Evolutionary conservation across 768 basidiomycete genomes (phyloP).

Genomic region (Auriscalpium vulgare): DNA sequence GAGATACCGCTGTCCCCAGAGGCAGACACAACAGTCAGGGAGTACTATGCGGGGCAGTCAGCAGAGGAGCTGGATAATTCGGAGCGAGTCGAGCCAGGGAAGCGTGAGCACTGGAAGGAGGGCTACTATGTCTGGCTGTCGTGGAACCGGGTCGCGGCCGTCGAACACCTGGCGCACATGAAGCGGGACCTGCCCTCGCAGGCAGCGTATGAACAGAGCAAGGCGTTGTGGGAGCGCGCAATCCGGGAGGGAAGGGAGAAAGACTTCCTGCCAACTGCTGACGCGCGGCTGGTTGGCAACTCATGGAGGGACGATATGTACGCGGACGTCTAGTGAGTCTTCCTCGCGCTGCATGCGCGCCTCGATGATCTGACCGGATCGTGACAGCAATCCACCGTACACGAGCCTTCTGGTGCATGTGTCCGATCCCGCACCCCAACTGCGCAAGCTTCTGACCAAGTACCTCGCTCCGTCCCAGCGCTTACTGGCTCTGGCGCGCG

Average conservation of each 20-base stretch:
- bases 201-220: slow-evolving; percentile 30
- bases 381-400: slow-evolving; percentile 10
- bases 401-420: slow-evolving; percentile 49
- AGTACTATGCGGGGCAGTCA: slow-evolving; percentile 21
- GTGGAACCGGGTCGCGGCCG: slow-evolving; percentile 40
- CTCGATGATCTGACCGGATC: background rate
- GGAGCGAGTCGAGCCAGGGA: slow-evolving; percentile 17
- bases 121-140: slow-evolving; percentile 73
- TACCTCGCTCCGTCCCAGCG: slow-evolving; percentile 51
- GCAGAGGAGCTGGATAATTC: background rate
- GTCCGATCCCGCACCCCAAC: slow-evolving; percentile 46
- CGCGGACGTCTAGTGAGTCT: slow-evolving; percentile 11
- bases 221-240: slow-evolving; percentile 42
- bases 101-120: slow-evolving; percentile 59
- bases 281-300: slow-evolving; percentile 8
- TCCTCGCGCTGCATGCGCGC: background rate
- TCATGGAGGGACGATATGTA: slow-evolving; percentile 11
- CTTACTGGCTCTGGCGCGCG: slow-evolving; percentile 41
- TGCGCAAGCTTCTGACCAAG: slow-evolving; percentile 44
- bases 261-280: slow-evolving; percentile 7
- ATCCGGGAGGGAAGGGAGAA: slow-evolving; percentile 37
- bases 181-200: slow-evolving; percentile 46
- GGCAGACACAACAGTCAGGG: slow-evolving; percentile 14
- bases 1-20: slow-evolving; percentile 10
- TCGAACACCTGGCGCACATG: slow-evolving; percentile 56